Conservation (phyloP, 805 yeast genomes). For the Pichia exigua region DNA sequence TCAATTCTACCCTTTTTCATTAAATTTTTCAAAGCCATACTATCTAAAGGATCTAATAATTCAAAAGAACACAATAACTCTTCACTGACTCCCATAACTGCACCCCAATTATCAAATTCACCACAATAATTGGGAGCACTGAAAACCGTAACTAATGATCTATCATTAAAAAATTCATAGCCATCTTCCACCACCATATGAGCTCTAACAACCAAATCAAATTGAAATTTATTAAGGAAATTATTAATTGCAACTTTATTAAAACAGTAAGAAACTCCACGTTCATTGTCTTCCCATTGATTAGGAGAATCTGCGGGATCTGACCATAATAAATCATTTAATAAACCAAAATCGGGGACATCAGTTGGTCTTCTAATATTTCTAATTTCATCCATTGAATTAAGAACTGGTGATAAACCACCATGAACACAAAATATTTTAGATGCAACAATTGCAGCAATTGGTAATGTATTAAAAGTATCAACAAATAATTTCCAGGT, state of each 20-base stretch:
- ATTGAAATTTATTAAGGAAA: slow-evolving; percentile 64
- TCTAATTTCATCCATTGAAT: slow-evolving; percentile 66
- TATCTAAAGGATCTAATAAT: slow-evolving; percentile 85
- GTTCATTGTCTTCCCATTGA: slow-evolving; percentile 84
- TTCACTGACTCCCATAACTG: slow-evolving; percentile 94
- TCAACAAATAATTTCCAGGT: slow-evolving; percentile 93
- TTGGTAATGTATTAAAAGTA: slow-evolving; percentile 90
- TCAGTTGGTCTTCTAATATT: slow-evolving; percentile 76
- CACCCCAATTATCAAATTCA: slow-evolving; percentile 93
- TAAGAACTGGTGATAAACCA: slow-evolving; percentile 69
- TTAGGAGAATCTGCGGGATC: slow-evolving; percentile 78
- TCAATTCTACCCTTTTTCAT: slow-evolving; percentile 92
- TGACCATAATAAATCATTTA: slow-evolving; percentile 74
- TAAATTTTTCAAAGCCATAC: slow-evolving; percentile 86
- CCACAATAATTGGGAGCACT: slow-evolving; percentile 76
- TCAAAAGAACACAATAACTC: slow-evolving; percentile 91
- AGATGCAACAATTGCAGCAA: slow-evolving; percentile 92
- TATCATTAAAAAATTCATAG: slow-evolving; percentile 66
- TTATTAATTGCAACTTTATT: slow-evolving; percentile 74
- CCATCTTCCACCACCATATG: slow-evolving; percentile 87
- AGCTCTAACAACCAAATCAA: slow-evolving; percentile 77
- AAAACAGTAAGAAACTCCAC: slow-evolving; percentile 78
- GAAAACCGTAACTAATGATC: slow-evolving; percentile 64
- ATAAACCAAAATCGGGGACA: slow-evolving; percentile 74
- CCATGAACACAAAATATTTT: slow-evolving; percentile 92